Evolutionary conservation across 805 yeast species (phyloP).

Genomic region (Barnettozyma sp.): DNA sequence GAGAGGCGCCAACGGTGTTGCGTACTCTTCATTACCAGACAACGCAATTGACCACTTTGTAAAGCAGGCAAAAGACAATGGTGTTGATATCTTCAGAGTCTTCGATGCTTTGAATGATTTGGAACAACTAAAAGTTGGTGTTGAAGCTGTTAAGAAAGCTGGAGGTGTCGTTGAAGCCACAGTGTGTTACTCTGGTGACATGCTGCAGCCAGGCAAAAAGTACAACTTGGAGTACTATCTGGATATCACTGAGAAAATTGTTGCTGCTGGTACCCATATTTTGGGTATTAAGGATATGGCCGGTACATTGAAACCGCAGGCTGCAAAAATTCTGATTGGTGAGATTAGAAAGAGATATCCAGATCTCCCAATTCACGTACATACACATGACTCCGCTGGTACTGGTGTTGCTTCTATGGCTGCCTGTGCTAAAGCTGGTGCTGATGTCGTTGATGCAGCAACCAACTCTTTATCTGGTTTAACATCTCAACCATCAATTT

Average conservation of each 20-base stretch:
- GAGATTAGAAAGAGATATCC: constrained; percentile 84
- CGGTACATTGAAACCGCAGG: constrained; percentile 94
- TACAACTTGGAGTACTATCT: constrained; percentile 90
- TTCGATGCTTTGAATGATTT: constrained; percentile 96
- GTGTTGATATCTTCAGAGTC: constrained; percentile 96
- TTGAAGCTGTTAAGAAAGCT: constrained; percentile 94
- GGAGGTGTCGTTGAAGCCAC: constrained; percentile 99
- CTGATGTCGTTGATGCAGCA: constrained; percentile 97
- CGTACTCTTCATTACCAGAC: constrained; percentile 95
- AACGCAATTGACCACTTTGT: constrained; percentile 98
- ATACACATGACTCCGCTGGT: constrained; percentile 99
- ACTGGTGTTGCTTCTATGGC: constrained; percentile 97
- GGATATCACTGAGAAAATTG: constrained; percentile 73
- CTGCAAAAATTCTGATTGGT: constrained; percentile 77
- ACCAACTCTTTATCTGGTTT: constrained; percentile 96
- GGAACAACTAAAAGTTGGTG: constrained; percentile 95
- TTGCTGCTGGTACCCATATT: constrained; percentile 91
- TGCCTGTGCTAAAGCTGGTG: constrained; percentile 93
- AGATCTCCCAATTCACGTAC: constrained; percentile 93
- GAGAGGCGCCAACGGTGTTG: constrained; percentile 99
- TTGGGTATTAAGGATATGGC: constrained; percentile 99
- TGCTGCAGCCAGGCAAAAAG: constrained; percentile 93
- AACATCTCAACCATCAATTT: constrained; percentile 96
- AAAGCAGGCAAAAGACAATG: constrained; percentile 86
- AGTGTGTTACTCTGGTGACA: constrained; percentile 97